phyloP scores from a whole-genome alignment of 805 yeast species.

The Yamadazyma endophytica region DNA sequence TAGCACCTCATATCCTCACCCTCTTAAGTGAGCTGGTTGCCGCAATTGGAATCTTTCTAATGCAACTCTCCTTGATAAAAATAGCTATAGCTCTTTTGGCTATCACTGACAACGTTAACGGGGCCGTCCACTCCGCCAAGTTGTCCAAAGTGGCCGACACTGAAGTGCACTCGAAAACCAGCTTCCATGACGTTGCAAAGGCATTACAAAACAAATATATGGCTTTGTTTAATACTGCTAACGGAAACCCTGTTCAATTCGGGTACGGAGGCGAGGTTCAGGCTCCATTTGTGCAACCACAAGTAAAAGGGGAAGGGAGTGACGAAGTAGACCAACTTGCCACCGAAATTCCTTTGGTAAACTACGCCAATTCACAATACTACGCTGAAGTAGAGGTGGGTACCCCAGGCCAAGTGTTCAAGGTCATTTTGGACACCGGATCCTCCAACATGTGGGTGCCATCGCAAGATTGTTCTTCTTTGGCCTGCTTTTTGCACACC shows the following conservation, averaged over 20 bases:
- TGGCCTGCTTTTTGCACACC: conserved; percentile 92
- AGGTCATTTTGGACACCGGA: conserved; percentile 94
- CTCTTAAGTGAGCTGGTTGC: no score
- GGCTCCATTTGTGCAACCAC: conserved; percentile 37
- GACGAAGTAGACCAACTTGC: no score
- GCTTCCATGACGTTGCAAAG: conserved; percentile 50
- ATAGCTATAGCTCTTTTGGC: no score
- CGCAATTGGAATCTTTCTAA: no score
- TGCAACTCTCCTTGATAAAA: conserved; percentile 12
- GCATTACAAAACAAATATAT: conserved; percentile 63
- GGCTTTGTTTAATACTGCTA: conserved; percentile 39
- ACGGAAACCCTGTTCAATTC: conserved; percentile 19
- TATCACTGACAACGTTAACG: conserved; percentile 35
- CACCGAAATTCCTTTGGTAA: conserved; percentile 84
- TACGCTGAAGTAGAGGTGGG: conserved; percentile 88
- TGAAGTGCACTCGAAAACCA: conserved; percentile 49
- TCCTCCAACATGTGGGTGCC: conserved; percentile 98
- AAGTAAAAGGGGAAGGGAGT: conserved; percentile 19
- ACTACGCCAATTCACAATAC: conserved; percentile 95
- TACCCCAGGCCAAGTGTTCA: conserved; percentile 89
- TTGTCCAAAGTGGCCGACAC: conserved; percentile 57
- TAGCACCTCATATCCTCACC: no score
- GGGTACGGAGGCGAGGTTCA: conserved; percentile 21
- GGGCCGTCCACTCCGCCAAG: conserved; percentile 51
- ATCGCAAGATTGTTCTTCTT: conserved; percentile 77